Conservation (phyloP, 805 yeast genomes). For the Candida chauliodis region DNA sequence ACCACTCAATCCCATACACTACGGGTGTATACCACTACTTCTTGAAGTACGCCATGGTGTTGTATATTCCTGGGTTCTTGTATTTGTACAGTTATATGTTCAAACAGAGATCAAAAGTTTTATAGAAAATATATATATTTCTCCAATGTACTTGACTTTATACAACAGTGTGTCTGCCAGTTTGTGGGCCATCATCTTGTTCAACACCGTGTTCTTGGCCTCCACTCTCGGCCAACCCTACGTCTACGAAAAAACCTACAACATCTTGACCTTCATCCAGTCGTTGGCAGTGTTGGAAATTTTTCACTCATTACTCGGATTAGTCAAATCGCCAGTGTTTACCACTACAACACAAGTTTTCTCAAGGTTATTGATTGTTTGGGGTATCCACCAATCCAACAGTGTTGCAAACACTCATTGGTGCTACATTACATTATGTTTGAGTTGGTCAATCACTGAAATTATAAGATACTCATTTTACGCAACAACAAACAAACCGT, state of each 20-base stretch:
- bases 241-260: constrained; percentile 57
- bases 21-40: constrained; percentile 16
- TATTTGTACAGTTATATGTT: constrained; percentile 28
- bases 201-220: constrained; percentile 36
- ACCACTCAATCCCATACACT: constrained; percentile 14
- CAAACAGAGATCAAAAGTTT: constrained; percentile 23
- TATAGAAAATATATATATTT: constrained; percentile 9
- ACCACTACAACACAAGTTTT: constrained; percentile 87
- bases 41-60: constrained; percentile 17
- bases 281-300: constrained; percentile 78
- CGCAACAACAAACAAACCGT: constrained; percentile 62
- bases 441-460: constrained; percentile 96
- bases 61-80: constrained; percentile 30
- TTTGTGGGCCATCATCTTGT: constrained; percentile 39
- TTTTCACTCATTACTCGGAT: constrained; percentile 70
- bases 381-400: constrained; percentile 74
- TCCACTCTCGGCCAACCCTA: constrained; percentile 56
- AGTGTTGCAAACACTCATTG: constrained; percentile 59
- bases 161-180: constrained; percentile 38
- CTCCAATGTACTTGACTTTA: neutral
- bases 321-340: constrained; percentile 78
- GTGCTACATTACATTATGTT: constrained; percentile 62
- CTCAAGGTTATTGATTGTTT: constrained; percentile 76
- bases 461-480: constrained; percentile 85
- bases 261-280: constrained; percentile 65